Base-by-base conservation (phyloP, 805 yeast genomes). In the Lachancea nothofagi region DNA sequence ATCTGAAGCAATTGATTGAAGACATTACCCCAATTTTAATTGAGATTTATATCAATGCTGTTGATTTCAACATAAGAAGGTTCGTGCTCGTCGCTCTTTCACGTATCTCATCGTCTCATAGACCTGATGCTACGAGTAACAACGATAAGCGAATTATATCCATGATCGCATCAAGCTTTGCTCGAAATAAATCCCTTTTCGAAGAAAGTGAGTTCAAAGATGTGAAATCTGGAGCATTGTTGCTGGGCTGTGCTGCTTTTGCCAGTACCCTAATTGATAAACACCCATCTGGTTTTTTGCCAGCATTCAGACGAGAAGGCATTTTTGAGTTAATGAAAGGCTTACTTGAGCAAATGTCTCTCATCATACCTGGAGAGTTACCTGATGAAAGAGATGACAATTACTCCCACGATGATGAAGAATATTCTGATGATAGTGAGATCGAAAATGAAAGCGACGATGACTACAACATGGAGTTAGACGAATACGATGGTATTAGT, bases 231-330 rank as follows among this genome's bases (percentile, higher is more conserved):
- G 68, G 66, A 42, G 53, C 70, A 5, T 55, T 77, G 12, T 59
- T 80, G 2, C 61, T 72, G 29, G 78, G 78, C 5, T 68, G 82
- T 0, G 58, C 83, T 9, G 60, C 72, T 1, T 58, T 80, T 10
- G 64, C 77, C 1, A 62, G 67, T 7, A 44, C 57, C 2, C 54
- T 84, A 36, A 59, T 77, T 0, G 56, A 58, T 5, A 67, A 70
- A 31, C 61, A 71, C 13, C 71, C 80, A 0, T 62, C 59, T 1
- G 43, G 57, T 1, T 78, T 74, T 41, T 51, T 77, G 5, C 50
- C 56, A 0, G 69, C 66, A 7, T 75, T 86, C 45, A 81, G 75
- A 49, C 71, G 83, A 40, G 94, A 86, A 51, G 96, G 96, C 0
- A 47, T 57, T 17, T 44, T 48, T 22, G 57, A 54, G 20, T 34